phyloP scores from a whole-genome alignment of 805 yeast genomes.

The Suhomyces sp. region DNA sequence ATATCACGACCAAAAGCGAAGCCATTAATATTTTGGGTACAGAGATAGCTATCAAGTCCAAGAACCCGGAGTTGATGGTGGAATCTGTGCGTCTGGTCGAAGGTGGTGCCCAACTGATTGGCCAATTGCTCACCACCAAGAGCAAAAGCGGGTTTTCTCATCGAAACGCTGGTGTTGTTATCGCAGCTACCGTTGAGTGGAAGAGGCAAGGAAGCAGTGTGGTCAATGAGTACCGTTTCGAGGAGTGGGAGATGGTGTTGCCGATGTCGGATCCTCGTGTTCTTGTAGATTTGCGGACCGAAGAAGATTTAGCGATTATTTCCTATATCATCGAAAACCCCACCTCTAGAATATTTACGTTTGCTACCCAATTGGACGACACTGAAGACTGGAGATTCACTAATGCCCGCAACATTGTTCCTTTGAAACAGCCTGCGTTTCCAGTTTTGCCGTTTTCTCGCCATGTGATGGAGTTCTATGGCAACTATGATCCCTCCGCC shows the following conservation, averaged over 20 bases:
- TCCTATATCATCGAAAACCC: conserved; percentile 69
- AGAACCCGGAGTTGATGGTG: conserved; percentile 25
- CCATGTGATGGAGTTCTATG: conserved; percentile 37
- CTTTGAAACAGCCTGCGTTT: conserved; percentile 33
- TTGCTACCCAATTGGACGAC: conserved; percentile 41
- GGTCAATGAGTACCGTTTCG: conserved; percentile 28
- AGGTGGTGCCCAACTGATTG: background rate
- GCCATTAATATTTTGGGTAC: conserved; percentile 15
- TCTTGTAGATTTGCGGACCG: conserved; percentile 37
- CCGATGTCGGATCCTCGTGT: conserved; percentile 73
- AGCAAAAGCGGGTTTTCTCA: conserved; percentile 39
- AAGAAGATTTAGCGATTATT: conserved; percentile 24
- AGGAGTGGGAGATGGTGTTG: conserved; percentile 50
- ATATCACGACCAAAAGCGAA: background rate
- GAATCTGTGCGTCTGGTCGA: conserved; percentile 11
- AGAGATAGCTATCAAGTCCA: conserved; percentile 21
- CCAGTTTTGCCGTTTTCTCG: conserved; percentile 64
- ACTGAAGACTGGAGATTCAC: conserved; percentile 24
- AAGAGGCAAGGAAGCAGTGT: conserved; percentile 19
- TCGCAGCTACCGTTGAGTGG: conserved; percentile 30
- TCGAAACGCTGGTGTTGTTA: conserved; percentile 30
- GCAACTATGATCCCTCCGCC: conserved; percentile 12
- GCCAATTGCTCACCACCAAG: conserved; percentile 30
- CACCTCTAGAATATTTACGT: conserved; percentile 64
- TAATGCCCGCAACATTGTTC: conserved; percentile 20